Conservation (phyloP, 1,139 yeast genomes). For the Pichia sp. region DNA sequence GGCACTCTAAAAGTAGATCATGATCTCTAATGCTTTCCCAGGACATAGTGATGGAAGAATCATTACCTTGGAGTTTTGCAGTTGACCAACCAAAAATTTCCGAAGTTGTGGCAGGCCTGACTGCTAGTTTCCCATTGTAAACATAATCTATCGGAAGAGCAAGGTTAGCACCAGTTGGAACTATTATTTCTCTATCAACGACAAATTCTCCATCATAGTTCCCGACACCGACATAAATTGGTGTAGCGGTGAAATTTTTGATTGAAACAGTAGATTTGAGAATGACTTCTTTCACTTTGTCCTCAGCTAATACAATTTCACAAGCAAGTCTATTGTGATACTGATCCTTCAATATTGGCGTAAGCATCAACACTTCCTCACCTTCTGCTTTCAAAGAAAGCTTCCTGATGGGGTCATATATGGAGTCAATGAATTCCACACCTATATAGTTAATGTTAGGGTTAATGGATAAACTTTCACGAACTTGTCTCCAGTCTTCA, state of each 20-base stretch:
- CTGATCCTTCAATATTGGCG: conserved; percentile 46
- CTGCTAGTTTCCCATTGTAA: conserved; percentile 50
- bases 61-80: conserved; percentile 22
- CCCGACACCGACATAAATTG: conserved; percentile 44
- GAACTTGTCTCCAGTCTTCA: conserved; percentile 85
- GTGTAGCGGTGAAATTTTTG: conserved; percentile 66
- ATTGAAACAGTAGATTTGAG: conserved; percentile 72
- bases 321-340: conserved; percentile 74
- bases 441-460: conserved; percentile 58
- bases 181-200: conserved; percentile 31
- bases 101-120: conserved; percentile 57
- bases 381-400: conserved; percentile 81
- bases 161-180: conserved; percentile 51
- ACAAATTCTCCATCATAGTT: conserved; percentile 31
- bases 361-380: conserved; percentile 64
- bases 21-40: conserved; percentile 65
- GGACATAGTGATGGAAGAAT: conserved; percentile 34
- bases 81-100: conserved; percentile 63
- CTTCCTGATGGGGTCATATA: conserved; percentile 48
- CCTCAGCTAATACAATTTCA: conserved; percentile 64
- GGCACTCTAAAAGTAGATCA: conserved; percentile 58
- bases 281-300: conserved; percentile 71
- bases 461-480: conserved; percentile 74
- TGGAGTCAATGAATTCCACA: conserved; percentile 51
- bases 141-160: conserved; percentile 75